Evolutionary conservation across 1,139 yeast genomes (phyloP), one percentile per base, ranked within the genome.

Genomic region (Protomyces inundatus): DNA sequence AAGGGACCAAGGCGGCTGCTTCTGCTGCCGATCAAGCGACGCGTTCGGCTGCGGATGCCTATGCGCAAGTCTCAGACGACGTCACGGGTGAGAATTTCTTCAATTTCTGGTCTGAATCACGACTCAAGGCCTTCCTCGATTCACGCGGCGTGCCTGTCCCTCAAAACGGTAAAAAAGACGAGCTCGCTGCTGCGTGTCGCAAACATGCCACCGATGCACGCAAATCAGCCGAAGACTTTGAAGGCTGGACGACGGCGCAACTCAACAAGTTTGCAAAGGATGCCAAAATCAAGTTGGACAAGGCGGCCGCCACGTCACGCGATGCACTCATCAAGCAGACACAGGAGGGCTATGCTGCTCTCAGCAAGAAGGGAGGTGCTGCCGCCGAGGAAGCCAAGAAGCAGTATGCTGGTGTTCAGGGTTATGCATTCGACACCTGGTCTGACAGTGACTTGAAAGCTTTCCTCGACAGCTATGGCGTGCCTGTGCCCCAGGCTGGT

Each of bases 401-500:
- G 53, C 71, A 70, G 62, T 68, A 67, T 64, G 69, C 67, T 35
- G 55, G 68, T 14, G 74, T 71, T 39, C 74, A 75, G 55, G 76
- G 77, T 54, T 74, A 78, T 9, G 71, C 76, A 53, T 80, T 82
- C 69, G 77, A 79, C 55, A 74, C 79, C 42, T 84, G 86, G 84
- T 76, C 83, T 32, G 79, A 78, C 50, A 78, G 80, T 39, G 89
- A 85, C 68, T 74, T 85, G 69, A 79, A 75, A 69, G 77, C 78
- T 37, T 85, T 84, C 72, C 73, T 85, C 64, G 75, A 77, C 53
- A 77, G 81, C 6, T 84, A 80, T 71, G 88, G 88, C 6, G 75
- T 79, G 63, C 74, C 76, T 53, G 69, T 75, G 59, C 73, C 79
- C 46, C 73, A 75, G 35, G 73, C 73, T n/a, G 72, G 77, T 65